Conservation (phyloP, 768 basidiomycete genomes). For the Dioszegia crocea region DNA sequence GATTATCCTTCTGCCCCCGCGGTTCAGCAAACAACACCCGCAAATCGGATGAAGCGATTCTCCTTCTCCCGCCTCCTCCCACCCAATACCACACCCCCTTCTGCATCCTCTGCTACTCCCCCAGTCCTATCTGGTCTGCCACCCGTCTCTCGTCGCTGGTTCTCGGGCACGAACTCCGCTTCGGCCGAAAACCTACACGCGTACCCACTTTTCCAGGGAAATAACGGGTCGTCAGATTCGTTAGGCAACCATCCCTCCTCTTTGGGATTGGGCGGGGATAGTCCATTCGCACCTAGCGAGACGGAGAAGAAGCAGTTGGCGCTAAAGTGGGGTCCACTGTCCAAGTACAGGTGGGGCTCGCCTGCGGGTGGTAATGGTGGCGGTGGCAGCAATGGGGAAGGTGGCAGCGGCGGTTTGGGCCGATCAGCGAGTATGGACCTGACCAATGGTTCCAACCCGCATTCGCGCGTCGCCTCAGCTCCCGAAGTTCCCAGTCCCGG, state of each 20-base stretch:
- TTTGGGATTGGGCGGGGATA: constrained; percentile 14
- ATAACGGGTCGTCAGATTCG: constrained; percentile 40
- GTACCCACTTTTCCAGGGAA: constrained; percentile 24
- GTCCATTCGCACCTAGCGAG: constrained; percentile 44
- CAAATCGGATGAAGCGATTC: constrained; percentile 4
- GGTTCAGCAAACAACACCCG: not conserved
- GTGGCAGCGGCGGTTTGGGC: not conserved
- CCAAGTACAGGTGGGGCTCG: constrained; percentile 24
- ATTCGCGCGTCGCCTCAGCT: not conserved
- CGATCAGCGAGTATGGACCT: constrained; percentile 1
- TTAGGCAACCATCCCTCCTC: constrained; percentile 15
- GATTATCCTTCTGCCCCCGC: not conserved
- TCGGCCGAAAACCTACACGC: constrained; percentile 28
- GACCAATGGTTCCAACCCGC: not conserved
- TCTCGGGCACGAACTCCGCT: constrained; percentile 22
- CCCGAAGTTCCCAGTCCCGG: not conserved
- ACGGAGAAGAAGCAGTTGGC: constrained; percentile 45
- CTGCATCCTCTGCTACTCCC: not conserved
- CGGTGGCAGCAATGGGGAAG: not conserved
- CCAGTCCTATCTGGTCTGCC: constrained; percentile 22
- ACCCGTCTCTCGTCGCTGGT: constrained; percentile 42
- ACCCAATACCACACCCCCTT: constrained; percentile 2
- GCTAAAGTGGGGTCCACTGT: constrained; percentile 41
- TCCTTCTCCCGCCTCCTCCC: constrained; percentile 9
- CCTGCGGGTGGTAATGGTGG: not conserved